A percentile compares a stretch with the other conserved stretches of the same genome.
These are phyloP conservation scores for Phyllosticta citrichinensis DNA, from an alignment of 2,329 filamentous ascomycete species.

Conservation along the genomic window DNA sequence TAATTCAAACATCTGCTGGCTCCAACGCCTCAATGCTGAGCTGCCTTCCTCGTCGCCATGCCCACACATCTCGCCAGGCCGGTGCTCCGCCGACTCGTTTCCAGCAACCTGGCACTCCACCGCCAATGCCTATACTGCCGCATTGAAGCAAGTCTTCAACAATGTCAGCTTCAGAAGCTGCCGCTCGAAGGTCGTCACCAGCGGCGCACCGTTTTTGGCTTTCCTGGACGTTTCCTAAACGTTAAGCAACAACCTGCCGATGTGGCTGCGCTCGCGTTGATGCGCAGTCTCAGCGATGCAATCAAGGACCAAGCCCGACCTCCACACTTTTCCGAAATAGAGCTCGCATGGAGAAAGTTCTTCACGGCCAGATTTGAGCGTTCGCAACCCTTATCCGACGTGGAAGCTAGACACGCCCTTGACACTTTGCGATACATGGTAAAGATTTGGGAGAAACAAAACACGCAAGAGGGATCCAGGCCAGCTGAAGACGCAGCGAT, in stretches of 20 bases:
- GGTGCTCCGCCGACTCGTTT: constrained; percentile 48
- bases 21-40: background rate
- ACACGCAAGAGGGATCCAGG: background rate
- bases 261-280: constrained; percentile 52
- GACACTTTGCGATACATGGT: constrained; percentile 39
- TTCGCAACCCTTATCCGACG: background rate
- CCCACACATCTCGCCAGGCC: constrained; percentile 50
- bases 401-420: constrained; percentile 44
- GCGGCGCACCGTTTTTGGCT: constrained; percentile 51
- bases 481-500: background rate
- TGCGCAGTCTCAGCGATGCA: constrained; percentile 43
- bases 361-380: background rate
- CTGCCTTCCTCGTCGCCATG: constrained; percentile 33
- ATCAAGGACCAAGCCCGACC: background rate
- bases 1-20: background rate
- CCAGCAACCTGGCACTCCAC: constrained; percentile 38
- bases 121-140: constrained; percentile 34
- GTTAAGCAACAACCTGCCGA: constrained; percentile 34
- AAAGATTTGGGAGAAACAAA: background rate
- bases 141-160: constrained; percentile 9
- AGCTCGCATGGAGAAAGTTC: background rate
- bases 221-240: constrained; percentile 38
- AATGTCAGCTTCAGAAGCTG: constrained; percentile 18
- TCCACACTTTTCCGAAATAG: background rate
- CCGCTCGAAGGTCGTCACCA: constrained; percentile 39